Base-by-base conservation (phyloP, 2,329 filamentous ascomycete genomes). In the Alternaria sp. region DNA sequence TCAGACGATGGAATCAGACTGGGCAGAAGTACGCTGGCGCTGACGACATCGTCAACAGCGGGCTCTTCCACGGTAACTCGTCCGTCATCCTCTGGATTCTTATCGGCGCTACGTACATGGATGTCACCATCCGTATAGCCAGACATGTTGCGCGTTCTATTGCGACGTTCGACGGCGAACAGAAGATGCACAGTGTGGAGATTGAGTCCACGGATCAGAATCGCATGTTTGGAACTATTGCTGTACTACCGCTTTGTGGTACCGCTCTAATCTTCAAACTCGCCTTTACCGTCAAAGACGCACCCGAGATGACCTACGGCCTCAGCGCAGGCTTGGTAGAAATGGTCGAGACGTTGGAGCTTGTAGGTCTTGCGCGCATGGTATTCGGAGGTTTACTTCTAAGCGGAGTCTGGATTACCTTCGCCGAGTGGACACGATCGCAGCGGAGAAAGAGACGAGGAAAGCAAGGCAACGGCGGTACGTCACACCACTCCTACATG, bases 11-110 rank as follows among this genome's bases (percentile, higher is more conserved):
- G 95, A 98, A 98, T 75, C 96, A 98, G 79, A 98, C 96, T 0
- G 96, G 96, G 5, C 95, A 98, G 76, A 99, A 99, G 79, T 94
- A 93, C 72, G 91, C 96, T 1, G 94, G 94, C n/a, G 91, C 90
- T 43, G 89, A 93, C 25, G 96, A 98, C 74, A 92, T 98, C 49
- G 91, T 92, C 66, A 92, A 91, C 62, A 82, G 86, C 15, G 82
- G 86, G 0, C 56, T 78, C 11, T 73, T 77, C 25, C 65, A 70
- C 13, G 86, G 92, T 60, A 89, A 89, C 3, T 78, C 83, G 26
- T 74, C 72, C 2, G 65, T 77, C 25, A 56, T 91, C 0, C 86
- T 99, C 5, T 99, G 96, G 96, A 69, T 79, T 2, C 80, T 97
- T 10, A 85, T 97, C 21, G 83, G 89, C 43, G 77, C 86, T 12